Evolutionary conservation across 1,139 yeast species (phyloP).

Genomic region (Suhomyces maxii): DNA sequence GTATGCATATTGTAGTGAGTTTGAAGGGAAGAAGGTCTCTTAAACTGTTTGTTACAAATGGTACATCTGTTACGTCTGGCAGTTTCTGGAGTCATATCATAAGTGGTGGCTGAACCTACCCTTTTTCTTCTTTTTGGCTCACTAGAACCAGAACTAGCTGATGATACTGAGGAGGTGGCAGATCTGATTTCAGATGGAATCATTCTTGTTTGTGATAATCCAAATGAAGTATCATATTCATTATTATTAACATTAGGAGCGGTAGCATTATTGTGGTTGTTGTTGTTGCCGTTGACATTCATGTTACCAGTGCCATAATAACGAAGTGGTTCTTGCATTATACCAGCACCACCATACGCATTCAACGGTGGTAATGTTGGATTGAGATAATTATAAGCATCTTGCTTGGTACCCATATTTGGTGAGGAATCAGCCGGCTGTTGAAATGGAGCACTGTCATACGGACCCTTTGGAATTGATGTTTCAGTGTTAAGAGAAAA

Average conservation of each 20-base stretch:
- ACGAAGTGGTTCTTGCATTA: neutral
- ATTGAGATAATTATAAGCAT: conserved; percentile 9
- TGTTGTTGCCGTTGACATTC: no score
- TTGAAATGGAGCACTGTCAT: neutral
- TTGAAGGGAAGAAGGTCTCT: conserved; percentile 76
- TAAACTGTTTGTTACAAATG: conserved; percentile 74
- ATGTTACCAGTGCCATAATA: neutral
- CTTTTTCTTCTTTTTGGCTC: conserved; percentile 12
- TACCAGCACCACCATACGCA: conserved; percentile 1
- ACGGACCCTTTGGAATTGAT: neutral
- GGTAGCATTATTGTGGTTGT: no score
- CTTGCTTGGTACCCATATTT: neutral
- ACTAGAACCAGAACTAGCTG: neutral
- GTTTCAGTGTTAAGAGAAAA: neutral
- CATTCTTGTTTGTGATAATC: neutral
- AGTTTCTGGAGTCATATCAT: conserved; percentile 35
- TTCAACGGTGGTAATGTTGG: conserved; percentile 6
- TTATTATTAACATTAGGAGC: no score
- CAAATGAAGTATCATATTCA: neutral
- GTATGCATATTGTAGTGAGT: conserved; percentile 85
- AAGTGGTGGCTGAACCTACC: conserved; percentile 20
- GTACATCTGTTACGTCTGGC: conserved; percentile 51
- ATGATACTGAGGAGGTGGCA: conserved; percentile 2
- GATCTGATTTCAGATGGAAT: neutral
- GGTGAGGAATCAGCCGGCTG: neutral